Evolutionary conservation across 2,329 filamentous ascomycete genomes (phyloP).

Genomic region (Neonectria punicea): DNA sequence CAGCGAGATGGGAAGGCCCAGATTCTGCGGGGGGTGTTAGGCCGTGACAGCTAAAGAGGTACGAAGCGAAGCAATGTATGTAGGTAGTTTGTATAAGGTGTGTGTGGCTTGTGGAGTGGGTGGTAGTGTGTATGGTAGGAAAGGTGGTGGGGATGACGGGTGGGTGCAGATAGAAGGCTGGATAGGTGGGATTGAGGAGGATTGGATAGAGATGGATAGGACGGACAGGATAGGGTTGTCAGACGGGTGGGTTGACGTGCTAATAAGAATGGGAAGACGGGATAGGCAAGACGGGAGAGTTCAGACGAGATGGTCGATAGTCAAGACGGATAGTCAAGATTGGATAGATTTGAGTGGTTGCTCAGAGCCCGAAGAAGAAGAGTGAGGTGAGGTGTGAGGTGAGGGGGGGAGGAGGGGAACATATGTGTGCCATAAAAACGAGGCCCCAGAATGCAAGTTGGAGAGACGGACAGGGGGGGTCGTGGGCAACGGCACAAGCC

Average conservation of each 20-base stretch:
- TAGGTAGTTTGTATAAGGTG: conserved; percentile 12
- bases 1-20: conserved; percentile 37
- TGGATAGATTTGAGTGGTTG: conserved; percentile 24
- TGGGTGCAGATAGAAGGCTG: conserved; percentile 6
- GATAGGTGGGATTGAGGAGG: conserved; percentile 6
- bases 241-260: conserved; percentile 19
- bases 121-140: background rate
- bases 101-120: conserved; percentile 36
- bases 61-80: conserved; percentile 7
- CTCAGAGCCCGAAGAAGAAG: conserved; percentile 31
- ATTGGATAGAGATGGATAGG: background rate
- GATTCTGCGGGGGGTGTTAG: conserved; percentile 37
- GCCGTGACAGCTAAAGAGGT: conserved; percentile 11
- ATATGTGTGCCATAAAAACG: conserved; percentile 42
- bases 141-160: conserved; percentile 22
- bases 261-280: conserved; percentile 14
- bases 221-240: conserved; percentile 15
- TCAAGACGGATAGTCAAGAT: background rate
- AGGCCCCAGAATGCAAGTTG: conserved; percentile 33
- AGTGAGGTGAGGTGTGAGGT: conserved; percentile 33
- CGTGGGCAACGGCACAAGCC: conserved; percentile 22
- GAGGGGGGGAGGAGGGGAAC: conserved; percentile 31
- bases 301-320: background rate
- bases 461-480: conserved; percentile 31
- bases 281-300: conserved; percentile 7